These are phyloP conservation scores for Gonapodya sp. DNA, from an alignment of 192 early-diverging fungal genomes.

Conservation along the genomic window DNA sequence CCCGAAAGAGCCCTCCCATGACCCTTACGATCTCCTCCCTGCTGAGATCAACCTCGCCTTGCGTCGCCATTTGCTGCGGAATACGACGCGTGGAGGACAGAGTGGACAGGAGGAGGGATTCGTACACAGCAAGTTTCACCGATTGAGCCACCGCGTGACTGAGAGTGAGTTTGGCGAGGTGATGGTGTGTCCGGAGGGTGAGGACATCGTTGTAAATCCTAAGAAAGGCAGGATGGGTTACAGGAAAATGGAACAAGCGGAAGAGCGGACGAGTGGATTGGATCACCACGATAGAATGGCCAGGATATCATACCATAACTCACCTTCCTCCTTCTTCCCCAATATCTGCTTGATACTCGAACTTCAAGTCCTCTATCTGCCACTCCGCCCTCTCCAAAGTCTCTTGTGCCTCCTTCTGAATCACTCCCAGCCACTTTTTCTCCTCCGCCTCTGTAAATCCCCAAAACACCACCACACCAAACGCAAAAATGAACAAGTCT, in stretches of 20 bases:
- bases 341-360: slow-evolving; percentile 44
- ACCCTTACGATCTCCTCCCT: slow-evolving; percentile 3
- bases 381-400: slow-evolving; percentile 74
- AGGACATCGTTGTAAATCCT: slow-evolving; percentile 87
- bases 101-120: slow-evolving; percentile 84
- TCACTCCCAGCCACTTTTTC: slow-evolving; percentile 54
- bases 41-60: slow-evolving; percentile 86
- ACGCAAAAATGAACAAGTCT: slow-evolving; percentile 5
- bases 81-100: slow-evolving; percentile 81
- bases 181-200: slow-evolving; percentile 65
- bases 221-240: slow-evolving; percentile 18
- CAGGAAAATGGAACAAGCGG: slow-evolving; percentile 5
- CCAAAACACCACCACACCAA: slow-evolving; percentile 87
- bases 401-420: slow-evolving; percentile 22
- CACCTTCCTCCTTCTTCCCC: neutral
- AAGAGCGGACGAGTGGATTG: neutral
- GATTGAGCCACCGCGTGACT: slow-evolving; percentile 92
- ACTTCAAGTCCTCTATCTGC: slow-evolving; percentile 73
- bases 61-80: slow-evolving; percentile 86
- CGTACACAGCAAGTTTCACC: slow-evolving; percentile 87
- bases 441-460: slow-evolving; percentile 83
- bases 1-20: slow-evolving; percentile 55
- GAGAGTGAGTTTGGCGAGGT: slow-evolving; percentile 88
- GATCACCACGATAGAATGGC: slow-evolving; percentile 45
- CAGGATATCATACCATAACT: slow-evolving; percentile 20